Base-by-base conservation (phyloP, 2,329 filamentous ascomycete species). In the Cercospora canescens region DNA sequence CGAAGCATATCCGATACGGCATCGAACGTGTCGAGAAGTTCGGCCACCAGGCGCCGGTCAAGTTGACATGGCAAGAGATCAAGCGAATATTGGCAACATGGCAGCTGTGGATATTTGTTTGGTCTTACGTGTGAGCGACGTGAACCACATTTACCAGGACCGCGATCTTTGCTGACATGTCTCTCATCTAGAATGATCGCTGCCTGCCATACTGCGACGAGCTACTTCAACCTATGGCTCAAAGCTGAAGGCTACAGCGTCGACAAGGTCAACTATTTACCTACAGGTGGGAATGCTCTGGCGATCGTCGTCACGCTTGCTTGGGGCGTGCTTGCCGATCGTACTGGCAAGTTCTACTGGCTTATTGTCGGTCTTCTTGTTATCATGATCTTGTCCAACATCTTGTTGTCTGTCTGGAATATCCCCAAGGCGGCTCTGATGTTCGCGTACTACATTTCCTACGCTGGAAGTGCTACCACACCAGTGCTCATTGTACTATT, bases 41-140 rank as follows among this genome's bases (percentile, higher is more conserved):
- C 34, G 67, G 67, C 26, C 67, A 66, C 14, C 59, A 60, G 7
- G 54, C 67, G 4, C 69, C 65, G 5, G 21, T 34, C 16, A 67
- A 63, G 30, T 41, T 69, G 39, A 70, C 65, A 3, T 64, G 58
- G 54, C 58, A 57, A 32, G 64, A 64, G 12, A 54, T 67, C 28
- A 67, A 67, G 28, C 52, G 61, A 12, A 54, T 64, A 9, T 59
- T 66, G 6, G 60, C 57, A 2, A 67, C 50, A 18, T 67, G 63
- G 65, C 62, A 62, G 16, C 37, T 70, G 14, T 70, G 69, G 69
- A 24, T 70, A 5, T 70, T 67, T 59, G 34, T 65, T 60, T n/a
- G 60, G 54, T n/a, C 62, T 59, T 55, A 60, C 39, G 28, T 63
- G 64, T 58, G 34, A 66, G 45, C 50, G 63, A 16, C 50, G 41